These are phyloP conservation scores for Rosa rugosa DNA, from an alignment of 306 rosid genomes.

Conservation along the genomic window DNA sequence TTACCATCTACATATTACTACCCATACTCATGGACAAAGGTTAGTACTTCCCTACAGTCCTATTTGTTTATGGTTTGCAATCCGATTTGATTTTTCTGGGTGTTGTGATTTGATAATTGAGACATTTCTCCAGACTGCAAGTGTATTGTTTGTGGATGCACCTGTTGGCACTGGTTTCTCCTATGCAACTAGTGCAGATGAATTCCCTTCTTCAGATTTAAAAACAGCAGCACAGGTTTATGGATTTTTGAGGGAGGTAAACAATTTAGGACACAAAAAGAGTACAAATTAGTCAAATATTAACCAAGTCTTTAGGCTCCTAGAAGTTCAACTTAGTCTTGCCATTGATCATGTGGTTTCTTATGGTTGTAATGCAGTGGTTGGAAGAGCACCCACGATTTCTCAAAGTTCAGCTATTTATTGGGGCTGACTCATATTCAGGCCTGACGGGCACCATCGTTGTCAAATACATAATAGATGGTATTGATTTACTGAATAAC, in stretches of 20 bases:
- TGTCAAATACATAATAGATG: slow-evolving; percentile 23
- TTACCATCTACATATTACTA: slow-evolving; percentile 12
- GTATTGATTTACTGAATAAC: not conserved
- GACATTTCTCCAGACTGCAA: slow-evolving; percentile 6
- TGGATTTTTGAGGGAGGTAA: slow-evolving; percentile 24
- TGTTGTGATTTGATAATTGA: not conserved
- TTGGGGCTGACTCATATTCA: slow-evolving; percentile 26
- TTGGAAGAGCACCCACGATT: slow-evolving; percentile 19
- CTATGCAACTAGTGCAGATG: slow-evolving; percentile 15
- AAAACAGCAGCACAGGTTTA: slow-evolving; percentile 12
- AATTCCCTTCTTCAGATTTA: slow-evolving; percentile 11
- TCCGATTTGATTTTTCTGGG: not conserved
- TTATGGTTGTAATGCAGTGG: slow-evolving; percentile 26
- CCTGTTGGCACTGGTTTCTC: slow-evolving; percentile 36
- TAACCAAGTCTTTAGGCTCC: not conserved
- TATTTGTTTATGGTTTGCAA: not conserved
- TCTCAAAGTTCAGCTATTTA: slow-evolving; percentile 11
- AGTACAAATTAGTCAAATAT: not conserved
- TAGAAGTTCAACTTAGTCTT: not conserved
- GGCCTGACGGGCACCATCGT: slow-evolving; percentile 15
- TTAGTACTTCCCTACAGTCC: not conserved
- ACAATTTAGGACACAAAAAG: not conserved
- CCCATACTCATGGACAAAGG: slow-evolving; percentile 27
- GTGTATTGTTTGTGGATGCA: slow-evolving; percentile 28
- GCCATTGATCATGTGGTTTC: not conserved